Evolutionary conservation across 2,329 filamentous ascomycete genomes (phyloP).

Genomic region (Camillea tinctor): DNA sequence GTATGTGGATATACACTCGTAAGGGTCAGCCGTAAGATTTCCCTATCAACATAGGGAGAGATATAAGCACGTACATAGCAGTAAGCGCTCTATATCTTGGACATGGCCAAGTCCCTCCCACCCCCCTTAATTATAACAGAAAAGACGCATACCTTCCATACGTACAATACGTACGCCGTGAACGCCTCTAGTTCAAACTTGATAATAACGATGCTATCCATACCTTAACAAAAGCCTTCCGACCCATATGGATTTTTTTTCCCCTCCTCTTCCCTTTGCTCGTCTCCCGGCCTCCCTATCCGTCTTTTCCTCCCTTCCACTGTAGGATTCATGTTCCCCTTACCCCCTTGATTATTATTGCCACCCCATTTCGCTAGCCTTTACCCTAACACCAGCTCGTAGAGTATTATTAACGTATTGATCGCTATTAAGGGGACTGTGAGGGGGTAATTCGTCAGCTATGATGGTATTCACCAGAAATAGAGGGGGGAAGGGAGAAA

Average conservation of each 20-base stretch:
- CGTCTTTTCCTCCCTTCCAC: too few relatives aligned
- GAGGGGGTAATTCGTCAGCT: not conserved
- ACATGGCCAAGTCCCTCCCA: not conserved
- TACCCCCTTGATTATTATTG: not conserved
- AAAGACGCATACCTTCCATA: not conserved
- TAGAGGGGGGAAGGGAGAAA: too few relatives aligned
- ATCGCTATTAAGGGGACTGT: conserved; percentile 81
- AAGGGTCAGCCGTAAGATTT: too few relatives aligned
- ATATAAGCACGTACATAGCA: not conserved
- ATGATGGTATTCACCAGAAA: too few relatives aligned
- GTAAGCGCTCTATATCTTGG: not conserved
- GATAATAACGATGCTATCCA: conserved; percentile 8
- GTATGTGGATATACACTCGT: too few relatives aligned
- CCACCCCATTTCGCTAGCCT: not conserved
- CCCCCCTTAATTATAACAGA: not conserved
- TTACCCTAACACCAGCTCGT: conserved; percentile 74
- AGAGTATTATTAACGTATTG: conserved; percentile 80
- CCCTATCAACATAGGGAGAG: too few relatives aligned
- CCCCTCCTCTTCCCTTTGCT: not conserved
- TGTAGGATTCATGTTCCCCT: too few relatives aligned
- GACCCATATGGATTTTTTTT: conserved; percentile 3
- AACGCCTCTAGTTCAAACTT: conserved; percentile 1
- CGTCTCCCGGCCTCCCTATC: too few relatives aligned
- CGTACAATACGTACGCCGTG: not conserved
- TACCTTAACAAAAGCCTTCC: conserved; percentile 1